These are phyloP conservation scores for Flammula alnicola DNA, from an alignment of 1,284 basidiomycete genomes.

Conservation along the genomic window DNA sequence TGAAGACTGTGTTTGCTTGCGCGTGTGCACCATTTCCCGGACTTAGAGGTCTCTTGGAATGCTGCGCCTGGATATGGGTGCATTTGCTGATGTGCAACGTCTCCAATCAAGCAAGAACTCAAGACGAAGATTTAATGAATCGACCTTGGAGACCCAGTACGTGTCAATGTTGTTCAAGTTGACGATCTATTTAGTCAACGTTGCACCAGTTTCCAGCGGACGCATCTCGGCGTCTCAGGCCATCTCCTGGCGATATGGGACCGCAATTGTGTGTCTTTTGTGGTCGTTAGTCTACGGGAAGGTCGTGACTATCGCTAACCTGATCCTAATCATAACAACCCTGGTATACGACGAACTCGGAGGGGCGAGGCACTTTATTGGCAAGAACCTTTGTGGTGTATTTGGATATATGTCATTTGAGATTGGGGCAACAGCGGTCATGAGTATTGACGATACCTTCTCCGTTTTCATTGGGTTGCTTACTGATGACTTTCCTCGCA, in stretches of 20 bases:
- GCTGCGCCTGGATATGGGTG: neutral
- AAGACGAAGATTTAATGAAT: slow-evolving; percentile 1
- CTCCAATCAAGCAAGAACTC: neutral
- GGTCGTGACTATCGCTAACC: neutral
- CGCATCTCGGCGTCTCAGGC: neutral
- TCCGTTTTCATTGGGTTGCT: too few relatives aligned
- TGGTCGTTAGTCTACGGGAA: neutral
- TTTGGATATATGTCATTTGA: neutral
- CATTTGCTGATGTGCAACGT: slow-evolving; percentile 6
- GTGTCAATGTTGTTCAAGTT: too few relatives aligned
- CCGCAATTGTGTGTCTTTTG: neutral
- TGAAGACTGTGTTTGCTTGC: neutral
- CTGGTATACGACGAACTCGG: neutral
- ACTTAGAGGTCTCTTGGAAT: neutral
- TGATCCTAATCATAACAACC: neutral
- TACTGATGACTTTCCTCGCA: neutral
- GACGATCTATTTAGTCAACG: too few relatives aligned
- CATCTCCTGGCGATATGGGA: neutral
- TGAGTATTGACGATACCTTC: neutral
- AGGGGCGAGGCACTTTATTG: neutral
- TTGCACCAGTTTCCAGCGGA: neutral
- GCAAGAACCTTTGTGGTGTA: neutral
- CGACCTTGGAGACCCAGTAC: neutral
- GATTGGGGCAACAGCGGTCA: neutral
- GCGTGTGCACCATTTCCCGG: neutral